A percentile compares a stretch with the other conserved stretches of the same genome.
phyloP scores from a whole-genome alignment of 1,139 yeast species.

The Suhomyces bolitotheri region DNA sequence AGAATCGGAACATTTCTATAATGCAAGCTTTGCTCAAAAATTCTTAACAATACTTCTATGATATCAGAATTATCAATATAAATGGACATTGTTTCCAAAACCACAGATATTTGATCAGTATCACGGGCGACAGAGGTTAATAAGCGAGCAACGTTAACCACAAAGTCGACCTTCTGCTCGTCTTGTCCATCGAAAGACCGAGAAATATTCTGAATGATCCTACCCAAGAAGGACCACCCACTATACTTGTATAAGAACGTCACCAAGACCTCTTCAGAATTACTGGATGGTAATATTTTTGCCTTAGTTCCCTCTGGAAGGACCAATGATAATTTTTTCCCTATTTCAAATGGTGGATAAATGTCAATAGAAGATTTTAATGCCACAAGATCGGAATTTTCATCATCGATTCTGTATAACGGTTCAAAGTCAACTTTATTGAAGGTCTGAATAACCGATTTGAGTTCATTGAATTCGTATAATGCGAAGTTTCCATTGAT shows the following conservation, averaged over 20 bases:
- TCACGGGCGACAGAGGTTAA: conserved; percentile 50
- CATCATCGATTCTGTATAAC: conserved; percentile 50
- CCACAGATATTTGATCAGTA: conserved; percentile 39
- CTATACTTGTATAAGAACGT: conserved; percentile 72
- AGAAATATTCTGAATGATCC: conserved; percentile 66
- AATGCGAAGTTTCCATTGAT: conserved; percentile 68
- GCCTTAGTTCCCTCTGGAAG: conserved; percentile 65
- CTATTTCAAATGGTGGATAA: conserved; percentile 51
- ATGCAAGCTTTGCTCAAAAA: conserved; percentile 69
- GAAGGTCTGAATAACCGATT: conserved; percentile 57
- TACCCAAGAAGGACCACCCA: conserved; percentile 87
- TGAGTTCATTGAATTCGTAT: conserved; percentile 58
- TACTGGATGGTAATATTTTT: conserved; percentile 55
- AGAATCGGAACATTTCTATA: conserved; percentile 51
- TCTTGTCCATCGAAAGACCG: conserved; percentile 38
- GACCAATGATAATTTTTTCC: conserved; percentile 45
- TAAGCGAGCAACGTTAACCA: conserved; percentile 53
- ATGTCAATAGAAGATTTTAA: conserved; percentile 43
- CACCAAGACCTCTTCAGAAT: conserved; percentile 51
- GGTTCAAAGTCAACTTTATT: conserved; percentile 36
- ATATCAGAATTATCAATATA: conserved; percentile 69
- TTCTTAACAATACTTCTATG: conserved; percentile 62
- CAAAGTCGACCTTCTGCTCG: conserved; percentile 35
- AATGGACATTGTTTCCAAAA: conserved; percentile 55
- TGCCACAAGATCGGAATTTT: conserved; percentile 51